Evolutionary conservation across 192 early-diverging fungal species (phyloP), one percentile per base, ranked within the genome.

Genomic region (Entomortierella parvispora): DNA sequence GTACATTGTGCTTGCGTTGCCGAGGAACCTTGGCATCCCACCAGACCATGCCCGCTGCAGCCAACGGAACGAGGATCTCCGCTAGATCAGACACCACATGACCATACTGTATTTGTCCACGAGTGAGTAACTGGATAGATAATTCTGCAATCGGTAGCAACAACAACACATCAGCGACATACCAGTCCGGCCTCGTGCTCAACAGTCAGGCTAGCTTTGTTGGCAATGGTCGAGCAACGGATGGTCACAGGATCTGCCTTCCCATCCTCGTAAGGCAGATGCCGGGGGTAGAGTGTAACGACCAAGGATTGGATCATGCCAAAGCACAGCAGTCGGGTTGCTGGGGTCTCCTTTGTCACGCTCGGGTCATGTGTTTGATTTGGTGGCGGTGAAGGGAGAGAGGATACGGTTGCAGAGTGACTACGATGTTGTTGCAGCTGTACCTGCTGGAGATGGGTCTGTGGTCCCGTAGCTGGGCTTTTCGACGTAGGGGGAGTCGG

Each of bases 291-390:
- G 9, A 81, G 64, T 2, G 72, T 70, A 4, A 81, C 62, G 9
- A 76, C 47, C 28, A 69, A 51, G 1, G 71, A 70, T 32, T 81
- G 53, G 31, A 81, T 64, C 80, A 81, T 76, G 20, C 80, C 80
- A 58, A 74, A 81, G 18, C 80, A 81, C 20, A 81, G 46, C 31
- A 60, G 62, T 22, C 71, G 4, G 18, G 44, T 29, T 2, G 17
- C 28, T 34, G 58, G 33, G 20, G 58, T n/a, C 53, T n/a, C n/a
- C n/a, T n/a, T n/a, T n/a, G n/a, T n/a, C n/a, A n/a, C n/a, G n/a
- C n/a, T n/a, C 12, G 5, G 37, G 12, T 40, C 37, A 40, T 40
- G 37, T 40, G 37, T 5, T 40, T 40, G 37, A 40, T 40, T 40
- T 40, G 37, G 37, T 40, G 37, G 37, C 37, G 37, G 37, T 9